Conservation (phyloP, 2,329 filamentous ascomycete genomes). For the Aureobasidium sp. region DNA sequence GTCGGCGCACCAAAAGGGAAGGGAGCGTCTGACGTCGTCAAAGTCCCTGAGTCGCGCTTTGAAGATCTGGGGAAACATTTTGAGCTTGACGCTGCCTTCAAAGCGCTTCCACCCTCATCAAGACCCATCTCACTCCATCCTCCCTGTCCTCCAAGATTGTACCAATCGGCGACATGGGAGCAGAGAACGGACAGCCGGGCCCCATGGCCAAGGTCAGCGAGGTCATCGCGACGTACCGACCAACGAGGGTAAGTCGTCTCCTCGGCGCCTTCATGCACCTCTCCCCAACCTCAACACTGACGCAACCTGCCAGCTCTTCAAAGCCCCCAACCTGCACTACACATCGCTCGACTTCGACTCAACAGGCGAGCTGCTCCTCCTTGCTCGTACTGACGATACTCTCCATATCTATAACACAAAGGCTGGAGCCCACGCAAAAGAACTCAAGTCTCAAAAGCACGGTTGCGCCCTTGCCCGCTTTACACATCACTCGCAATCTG, state of each 20-base stretch:
- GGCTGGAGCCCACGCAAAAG: conserved; percentile 83
- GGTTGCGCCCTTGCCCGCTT: conserved; percentile 91
- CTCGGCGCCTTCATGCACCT: background rate
- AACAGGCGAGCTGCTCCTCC: conserved; percentile 83
- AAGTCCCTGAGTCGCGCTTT: background rate
- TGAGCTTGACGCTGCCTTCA: background rate
- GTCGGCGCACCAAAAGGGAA: background rate
- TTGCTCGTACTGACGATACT: conserved; percentile 86
- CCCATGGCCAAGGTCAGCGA: conserved; percentile 58
- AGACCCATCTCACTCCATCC: background rate
- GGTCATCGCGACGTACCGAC: conserved; percentile 67
- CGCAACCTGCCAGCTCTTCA: conserved; percentile 32
- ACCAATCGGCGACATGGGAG: background rate
- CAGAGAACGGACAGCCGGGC: conserved; percentile 17
- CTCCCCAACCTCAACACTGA: conserved; percentile 10
- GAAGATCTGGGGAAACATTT: conserved; percentile 7
- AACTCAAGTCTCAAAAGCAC: conserved; percentile 90
- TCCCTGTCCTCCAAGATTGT: background rate
- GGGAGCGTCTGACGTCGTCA: background rate
- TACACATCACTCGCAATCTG: conserved; percentile 81
- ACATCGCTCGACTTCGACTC: conserved; percentile 96
- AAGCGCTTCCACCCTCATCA: background rate
- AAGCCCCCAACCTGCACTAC: conserved; percentile 43
- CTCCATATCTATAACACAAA: conserved; percentile 93
- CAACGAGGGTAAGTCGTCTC: conserved; percentile 57